These are phyloP conservation scores for Ophiosphaerella narmari DNA, from an alignment of 2,329 filamentous ascomycete genomes.

Conservation along the genomic window DNA sequence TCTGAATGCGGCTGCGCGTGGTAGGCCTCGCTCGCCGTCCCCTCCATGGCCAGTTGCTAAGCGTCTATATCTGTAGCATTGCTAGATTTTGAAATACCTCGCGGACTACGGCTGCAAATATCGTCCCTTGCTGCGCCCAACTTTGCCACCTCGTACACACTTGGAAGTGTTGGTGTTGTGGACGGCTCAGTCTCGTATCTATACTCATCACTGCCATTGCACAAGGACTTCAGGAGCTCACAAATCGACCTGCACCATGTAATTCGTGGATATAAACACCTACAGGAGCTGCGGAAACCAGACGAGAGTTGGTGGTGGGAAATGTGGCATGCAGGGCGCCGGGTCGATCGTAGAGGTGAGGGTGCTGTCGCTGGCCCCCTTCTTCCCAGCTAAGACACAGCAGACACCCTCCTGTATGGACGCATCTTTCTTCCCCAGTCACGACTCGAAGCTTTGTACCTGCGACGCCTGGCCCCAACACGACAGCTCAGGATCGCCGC, in stretches of 20 bases:
- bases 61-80: constrained; percentile 61
- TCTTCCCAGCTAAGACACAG: constrained; percentile 23
- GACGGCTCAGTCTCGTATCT: constrained; percentile 98
- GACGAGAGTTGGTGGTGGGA: constrained; percentile 59
- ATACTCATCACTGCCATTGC: constrained; percentile 83
- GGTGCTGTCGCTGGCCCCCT: constrained; percentile 5
- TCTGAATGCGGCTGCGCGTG: constrained; percentile 81
- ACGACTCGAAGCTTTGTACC: constrained; percentile 82
- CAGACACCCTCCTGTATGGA: constrained; percentile 72
- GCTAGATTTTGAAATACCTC: constrained; percentile 85
- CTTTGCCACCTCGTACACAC: constrained; percentile 91
- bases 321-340: constrained; percentile 56
- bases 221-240: constrained; percentile 70
- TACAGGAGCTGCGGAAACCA: constrained; percentile 66
- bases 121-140: constrained; percentile 91
- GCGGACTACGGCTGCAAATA: constrained; percentile 81
- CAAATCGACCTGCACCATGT: constrained; percentile 76
- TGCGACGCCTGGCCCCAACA: constrained; percentile 76
- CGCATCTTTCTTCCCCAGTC: constrained; percentile 82
- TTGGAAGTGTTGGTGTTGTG: constrained; percentile 86
- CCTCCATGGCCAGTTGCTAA: constrained; percentile 12
- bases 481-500: constrained; percentile 80
- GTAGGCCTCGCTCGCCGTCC: constrained; percentile 51
- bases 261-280: constrained; percentile 79
- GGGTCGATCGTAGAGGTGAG: constrained; percentile 56